Evolutionary conservation across 2,329 filamentous ascomycete species (phyloP).

Genomic region (Zelopaecilomyces penicillatus): DNA sequence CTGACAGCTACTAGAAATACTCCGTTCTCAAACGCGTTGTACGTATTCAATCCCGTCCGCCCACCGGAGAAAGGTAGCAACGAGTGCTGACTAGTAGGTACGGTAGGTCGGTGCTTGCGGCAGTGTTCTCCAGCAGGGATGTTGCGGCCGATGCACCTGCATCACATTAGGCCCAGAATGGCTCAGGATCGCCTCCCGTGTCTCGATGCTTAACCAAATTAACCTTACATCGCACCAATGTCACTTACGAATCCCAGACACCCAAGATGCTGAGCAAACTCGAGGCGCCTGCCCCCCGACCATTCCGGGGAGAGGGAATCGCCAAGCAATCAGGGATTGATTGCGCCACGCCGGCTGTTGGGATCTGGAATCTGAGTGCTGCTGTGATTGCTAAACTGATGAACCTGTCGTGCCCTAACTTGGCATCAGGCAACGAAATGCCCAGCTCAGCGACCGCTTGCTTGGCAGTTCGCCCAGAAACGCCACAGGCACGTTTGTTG

Average conservation of each 20-base stretch:
- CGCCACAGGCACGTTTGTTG: too few species aligned
- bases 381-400: not conserved
- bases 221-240: not conserved
- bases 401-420: too few species aligned
- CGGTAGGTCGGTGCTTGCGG: not conserved
- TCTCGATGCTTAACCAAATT: not conserved
- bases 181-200: not conserved
- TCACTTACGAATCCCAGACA: conserved; percentile 4
- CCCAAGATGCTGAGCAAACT: not conserved
- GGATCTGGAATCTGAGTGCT: not conserved
- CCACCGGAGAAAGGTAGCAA: not conserved
- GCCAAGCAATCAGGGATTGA: conserved; percentile 7
- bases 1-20: too few species aligned
- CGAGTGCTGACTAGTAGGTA: not conserved
- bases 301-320: not conserved
- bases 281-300: not conserved
- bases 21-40: not conserved
- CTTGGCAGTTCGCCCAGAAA: too few species aligned
- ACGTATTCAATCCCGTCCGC: not conserved
- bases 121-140: conserved; percentile 6
- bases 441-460: too few species aligned
- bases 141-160: not conserved
- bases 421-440: too few species aligned
- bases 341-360: not conserved
- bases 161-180: not conserved